These are phyloP conservation scores for Starmera stellimalicola DNA, from an alignment of 1,139 yeast species.

Conservation along the genomic window DNA sequence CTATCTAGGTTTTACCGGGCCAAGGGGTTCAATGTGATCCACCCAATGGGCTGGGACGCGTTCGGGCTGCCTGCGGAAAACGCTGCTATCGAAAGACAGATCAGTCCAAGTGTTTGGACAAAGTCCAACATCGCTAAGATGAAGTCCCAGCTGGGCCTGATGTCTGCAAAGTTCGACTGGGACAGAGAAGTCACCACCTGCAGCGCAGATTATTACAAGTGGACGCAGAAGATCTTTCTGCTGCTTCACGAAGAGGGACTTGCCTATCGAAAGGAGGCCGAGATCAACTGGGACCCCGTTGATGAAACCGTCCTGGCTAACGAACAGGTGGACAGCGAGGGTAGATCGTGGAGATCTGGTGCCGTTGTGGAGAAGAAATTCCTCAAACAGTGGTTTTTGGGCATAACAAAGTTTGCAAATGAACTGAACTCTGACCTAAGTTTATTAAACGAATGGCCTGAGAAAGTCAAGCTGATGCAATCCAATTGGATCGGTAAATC, in stretches of 20 bases:
- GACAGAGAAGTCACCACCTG: conserved; percentile 85
- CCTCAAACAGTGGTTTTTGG: conserved; percentile 87
- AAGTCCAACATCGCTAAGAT: conserved; percentile 62
- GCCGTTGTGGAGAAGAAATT: conserved; percentile 78
- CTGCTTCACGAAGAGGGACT: conserved; percentile 63
- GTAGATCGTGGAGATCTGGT: conserved; percentile 95
- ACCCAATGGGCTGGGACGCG: conserved; percentile 99
- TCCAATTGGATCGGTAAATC: conserved; percentile 90
- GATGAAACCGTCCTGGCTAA: conserved; percentile 92
- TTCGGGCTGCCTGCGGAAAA: conserved; percentile 97
- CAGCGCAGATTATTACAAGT: conserved; percentile 76
- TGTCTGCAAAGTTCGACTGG: conserved; percentile 93
- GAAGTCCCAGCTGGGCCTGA: conserved; percentile 70
- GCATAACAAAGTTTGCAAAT: conserved; percentile 73
- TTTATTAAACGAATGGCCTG: conserved; percentile 68
- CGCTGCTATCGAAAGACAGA: conserved; percentile 83
- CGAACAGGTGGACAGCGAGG: conserved; percentile 89
- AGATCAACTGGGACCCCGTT: conserved; percentile 96
- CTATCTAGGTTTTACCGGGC: conserved; percentile 70
- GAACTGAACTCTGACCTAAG: conserved; percentile 56
- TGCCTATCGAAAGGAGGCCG: conserved; percentile 80
- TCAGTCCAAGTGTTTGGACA: conserved; percentile 82
- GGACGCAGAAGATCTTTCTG: conserved; percentile 83
- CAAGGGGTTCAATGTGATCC: conserved; percentile 70
- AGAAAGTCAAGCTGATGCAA: conserved; percentile 84